Evolutionary conservation across 2,329 filamentous ascomycete genomes (phyloP), one percentile per base, ranked within the genome.

Genomic region (Aspergillus glaucus): DNA sequence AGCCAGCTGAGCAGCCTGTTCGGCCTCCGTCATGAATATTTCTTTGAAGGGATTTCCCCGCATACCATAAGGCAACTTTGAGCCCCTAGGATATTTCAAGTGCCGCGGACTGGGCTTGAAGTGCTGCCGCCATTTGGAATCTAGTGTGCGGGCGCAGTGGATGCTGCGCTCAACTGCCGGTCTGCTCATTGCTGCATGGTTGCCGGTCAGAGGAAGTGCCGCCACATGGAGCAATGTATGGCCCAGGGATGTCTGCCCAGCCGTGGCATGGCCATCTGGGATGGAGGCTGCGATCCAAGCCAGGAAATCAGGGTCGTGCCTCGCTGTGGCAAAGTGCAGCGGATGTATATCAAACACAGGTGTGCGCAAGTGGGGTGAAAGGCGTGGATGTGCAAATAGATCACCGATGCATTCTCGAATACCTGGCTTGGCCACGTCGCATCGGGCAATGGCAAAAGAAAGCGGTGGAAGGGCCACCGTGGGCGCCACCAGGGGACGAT

Each of bases 401-500:
- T 36, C 32, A 7, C 12, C 5, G 3, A 36, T 36, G 32, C 32
- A 36, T 15, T 36, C 32, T 6, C 3, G 3, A 6, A 36, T 3
- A 36, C 32, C 32, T 36, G 32, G 32, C 32, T 36, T 36, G 14
- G 32, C 4, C 32, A 50, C 19, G 28, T 50, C 45, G 34, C 52
- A 54, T 3, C 45, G 50, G 26, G 45, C 47, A 32, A 54, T 43
- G n/a, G 42, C 42, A 32, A 47, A 45, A 28, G 52, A 54, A 47
- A 54, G 52, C 6, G 47, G 50, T 19, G 52, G 52, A 28, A 54
- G 52, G 34, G 52, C 50, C 30, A 50, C 24, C 4, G 47, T 54
- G 7, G 50, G 44, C 26, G 42, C 50, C 6, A 45, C 50, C 7
- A 41, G 34, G 43, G 52, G 50, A 28, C 42, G 34, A n/a, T 54